Evolutionary conservation across 2,329 filamentous ascomycete species (phyloP), one percentile per base, ranked within the genome.

Genomic region (Fusarium torreyae): DNA sequence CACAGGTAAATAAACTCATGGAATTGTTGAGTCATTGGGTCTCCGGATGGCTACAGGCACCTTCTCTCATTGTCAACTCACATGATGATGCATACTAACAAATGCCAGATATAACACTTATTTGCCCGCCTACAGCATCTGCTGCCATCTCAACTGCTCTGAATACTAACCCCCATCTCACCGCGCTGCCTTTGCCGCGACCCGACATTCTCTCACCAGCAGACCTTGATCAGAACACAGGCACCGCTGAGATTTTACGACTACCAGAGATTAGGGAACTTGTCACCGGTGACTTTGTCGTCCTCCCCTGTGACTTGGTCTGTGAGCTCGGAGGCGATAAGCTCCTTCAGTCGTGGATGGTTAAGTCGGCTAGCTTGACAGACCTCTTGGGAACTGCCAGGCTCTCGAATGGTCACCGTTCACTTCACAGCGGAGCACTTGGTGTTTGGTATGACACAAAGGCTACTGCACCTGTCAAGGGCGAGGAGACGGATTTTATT

Each of bases 391-490:
- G 85, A 15, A 85, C 87, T 38, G 66, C 72, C 5, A 75, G 74
- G 18, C 78, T 82, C 17, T 77, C 80, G n/a, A 80, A 81, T 9
- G 80, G 77, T 3, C 73, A 77, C 15, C 77, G 78, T 43, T 76
- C 76, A 52, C 75, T 76, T 26, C 85, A 88, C 66, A 92, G 92
- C 79, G 94, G 94, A 42, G 96, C 94, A 2, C 83, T 98, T 38
- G 91, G 92, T 7, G 92, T 99, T 2, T 98, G 92, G 90, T 98
- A 98, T 79, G 89, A 95, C 75, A 97, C 94, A 3, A 93, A 93
- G 77, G 80, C 83, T 3, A 91, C 92, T 66, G 89, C 89, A 7
- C 89, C 89, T 36, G 87, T 95, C 66, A 98, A 98, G 81, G 91
- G 91, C 45, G 94, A 98, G 78, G 94, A 97, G 78, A 96, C 94